Conservation (phyloP, 2,329 filamentous ascomycete genomes). For the Colletotrichum siamense region DNA sequence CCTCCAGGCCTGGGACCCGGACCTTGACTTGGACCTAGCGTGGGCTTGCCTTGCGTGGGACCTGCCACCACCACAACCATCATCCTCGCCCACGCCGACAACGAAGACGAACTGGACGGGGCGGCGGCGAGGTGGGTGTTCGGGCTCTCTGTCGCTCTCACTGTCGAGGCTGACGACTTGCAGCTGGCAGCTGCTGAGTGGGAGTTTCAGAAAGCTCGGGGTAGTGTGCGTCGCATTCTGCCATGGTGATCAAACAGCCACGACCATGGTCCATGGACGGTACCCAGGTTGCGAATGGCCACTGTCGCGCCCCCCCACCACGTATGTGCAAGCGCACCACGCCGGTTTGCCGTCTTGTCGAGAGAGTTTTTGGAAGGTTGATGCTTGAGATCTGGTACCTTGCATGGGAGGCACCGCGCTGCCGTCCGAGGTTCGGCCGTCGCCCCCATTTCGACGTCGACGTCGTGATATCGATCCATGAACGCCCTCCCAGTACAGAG, state of each 20-base stretch:
- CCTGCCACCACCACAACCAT: not conserved
- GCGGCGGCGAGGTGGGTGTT: not conserved
- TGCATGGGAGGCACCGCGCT: constrained; percentile 11
- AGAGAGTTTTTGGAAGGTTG: constrained; percentile 1
- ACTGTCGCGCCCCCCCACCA: not conserved
- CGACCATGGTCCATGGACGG: constrained; percentile 12
- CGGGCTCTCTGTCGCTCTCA: not conserved
- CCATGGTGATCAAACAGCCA: constrained; percentile 24
- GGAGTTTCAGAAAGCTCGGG: constrained; percentile 23
- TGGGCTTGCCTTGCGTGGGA: constrained; percentile 12
- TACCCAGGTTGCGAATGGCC: not conserved
- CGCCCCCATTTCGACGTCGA: constrained; percentile 10
- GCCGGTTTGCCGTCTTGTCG: constrained; percentile 16
- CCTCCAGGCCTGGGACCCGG: not conserved
- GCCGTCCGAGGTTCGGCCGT: constrained; percentile 19
- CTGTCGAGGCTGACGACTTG: constrained; percentile 4
- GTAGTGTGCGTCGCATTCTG: constrained; percentile 18
- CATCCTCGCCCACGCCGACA: constrained; percentile 7
- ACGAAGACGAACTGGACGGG: not conserved
- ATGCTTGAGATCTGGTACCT: constrained; percentile 20
- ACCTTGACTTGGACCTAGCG: constrained; percentile 12
- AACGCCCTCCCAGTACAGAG: not conserved
- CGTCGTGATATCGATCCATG: constrained; percentile 5
- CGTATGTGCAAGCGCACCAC: not conserved
- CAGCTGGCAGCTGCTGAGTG: constrained; percentile 14